A percentile compares a stretch with the other conserved stretches of the same genome.
Conservation (phyloP, 2,329 filamentous ascomycete genomes). For the Alternaria conjuncta region DNA sequence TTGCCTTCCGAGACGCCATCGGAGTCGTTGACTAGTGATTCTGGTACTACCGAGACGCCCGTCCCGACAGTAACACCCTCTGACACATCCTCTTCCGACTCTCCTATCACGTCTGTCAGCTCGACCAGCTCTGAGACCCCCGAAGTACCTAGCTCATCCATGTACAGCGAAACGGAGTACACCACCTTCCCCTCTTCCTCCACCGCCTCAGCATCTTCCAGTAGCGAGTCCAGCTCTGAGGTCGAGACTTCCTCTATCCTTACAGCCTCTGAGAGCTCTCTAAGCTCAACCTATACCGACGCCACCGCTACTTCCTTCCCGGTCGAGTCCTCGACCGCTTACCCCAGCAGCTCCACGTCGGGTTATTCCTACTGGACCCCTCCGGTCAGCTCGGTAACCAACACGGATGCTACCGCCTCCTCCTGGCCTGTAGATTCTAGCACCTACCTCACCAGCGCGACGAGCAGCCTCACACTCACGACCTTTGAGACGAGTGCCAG, state of each 20-base stretch:
- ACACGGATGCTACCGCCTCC: constrained; percentile 2
- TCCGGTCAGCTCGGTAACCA: not conserved
- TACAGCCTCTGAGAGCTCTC: not conserved
- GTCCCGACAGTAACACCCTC: not conserved
- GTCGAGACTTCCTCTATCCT: not conserved
- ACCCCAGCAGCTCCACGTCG: not conserved
- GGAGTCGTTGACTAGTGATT: not conserved
- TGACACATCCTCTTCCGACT: not conserved
- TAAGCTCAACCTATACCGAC: constrained; percentile 2
- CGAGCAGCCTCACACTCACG: not conserved
- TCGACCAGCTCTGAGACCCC: not conserved
- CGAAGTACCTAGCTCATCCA: not conserved
- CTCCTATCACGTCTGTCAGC: not conserved
- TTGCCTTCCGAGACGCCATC: not conserved
- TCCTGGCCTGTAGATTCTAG: constrained; percentile 1
- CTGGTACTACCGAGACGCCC: not conserved
- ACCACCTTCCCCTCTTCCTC: not conserved
- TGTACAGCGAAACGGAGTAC: not conserved
- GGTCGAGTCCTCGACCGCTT: not conserved
- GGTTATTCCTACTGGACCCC: constrained; percentile 2
- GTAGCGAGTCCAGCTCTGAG: not conserved
- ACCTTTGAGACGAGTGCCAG: constrained; percentile 18
- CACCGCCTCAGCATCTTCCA: not conserved
- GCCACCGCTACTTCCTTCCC: constrained; percentile 7
- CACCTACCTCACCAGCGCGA: not conserved